Evolutionary conservation across 306 rosid genomes (phyloP).

Genomic region (Canavalia gladiata): DNA sequence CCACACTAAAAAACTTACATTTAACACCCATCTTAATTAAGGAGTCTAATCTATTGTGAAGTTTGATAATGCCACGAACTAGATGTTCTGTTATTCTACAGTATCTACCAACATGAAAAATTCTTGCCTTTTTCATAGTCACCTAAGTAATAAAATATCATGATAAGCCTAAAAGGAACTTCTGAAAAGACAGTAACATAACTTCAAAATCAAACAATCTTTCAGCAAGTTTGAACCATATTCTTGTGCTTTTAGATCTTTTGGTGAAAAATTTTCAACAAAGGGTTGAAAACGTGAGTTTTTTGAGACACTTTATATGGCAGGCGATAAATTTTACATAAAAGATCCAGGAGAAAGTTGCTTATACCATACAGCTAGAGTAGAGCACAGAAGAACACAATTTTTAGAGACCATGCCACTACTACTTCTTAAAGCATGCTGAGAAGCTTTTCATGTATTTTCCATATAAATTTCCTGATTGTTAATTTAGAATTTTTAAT

Average conservation of each 20-base stretch:
- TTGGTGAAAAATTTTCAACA: background rate
- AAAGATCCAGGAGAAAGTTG: background rate
- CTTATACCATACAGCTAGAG: background rate
- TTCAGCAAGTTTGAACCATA: background rate
- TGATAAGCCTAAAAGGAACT: background rate
- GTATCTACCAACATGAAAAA: slow-evolving; percentile 30
- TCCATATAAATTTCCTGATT: background rate
- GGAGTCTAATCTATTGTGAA: background rate
- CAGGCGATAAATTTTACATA: too few relatives aligned
- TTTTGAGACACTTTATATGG: background rate
- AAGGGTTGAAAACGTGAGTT: background rate
- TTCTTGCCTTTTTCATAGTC: background rate
- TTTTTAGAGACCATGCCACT: slow-evolving; percentile 19
- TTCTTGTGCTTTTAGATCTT: background rate
- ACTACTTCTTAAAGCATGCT: slow-evolving; percentile 18
- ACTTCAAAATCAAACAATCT: background rate
- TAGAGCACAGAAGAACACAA: background rate
- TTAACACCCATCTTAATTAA: slow-evolving; percentile 10
- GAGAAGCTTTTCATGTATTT: background rate
- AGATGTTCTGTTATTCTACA: background rate
- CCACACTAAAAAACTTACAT: background rate
- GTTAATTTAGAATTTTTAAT: background rate
- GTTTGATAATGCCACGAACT: slow-evolving; percentile 8
- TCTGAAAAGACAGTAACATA: slow-evolving; percentile 12
- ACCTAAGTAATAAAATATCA: background rate